These are phyloP conservation scores for Colletotrichum sp. DNA, from an alignment of 2,329 filamentous ascomycete genomes.

Conservation along the genomic window DNA sequence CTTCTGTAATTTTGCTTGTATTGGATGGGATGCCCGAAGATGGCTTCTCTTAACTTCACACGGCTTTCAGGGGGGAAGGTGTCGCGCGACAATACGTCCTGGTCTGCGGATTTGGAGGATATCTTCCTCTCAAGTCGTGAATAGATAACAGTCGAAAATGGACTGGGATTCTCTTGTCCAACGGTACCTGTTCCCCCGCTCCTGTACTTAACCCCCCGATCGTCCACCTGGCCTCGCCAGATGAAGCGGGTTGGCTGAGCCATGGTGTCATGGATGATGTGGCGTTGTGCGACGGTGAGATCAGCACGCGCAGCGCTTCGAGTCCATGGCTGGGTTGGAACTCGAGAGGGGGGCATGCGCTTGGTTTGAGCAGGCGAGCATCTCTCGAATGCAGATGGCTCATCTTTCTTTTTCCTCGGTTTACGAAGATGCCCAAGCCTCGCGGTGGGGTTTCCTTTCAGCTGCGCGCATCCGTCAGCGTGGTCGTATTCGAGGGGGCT, in stretches of 20 bases:
- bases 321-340: neutral
- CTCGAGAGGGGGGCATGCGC: neutral
- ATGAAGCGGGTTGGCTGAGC: slow-evolving; percentile 10
- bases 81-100: neutral
- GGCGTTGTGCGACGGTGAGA: slow-evolving; percentile 13
- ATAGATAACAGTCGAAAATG: neutral
- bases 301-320: neutral
- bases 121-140: neutral
- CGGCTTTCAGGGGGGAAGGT: neutral
- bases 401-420: neutral
- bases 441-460: neutral
- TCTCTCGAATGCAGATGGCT: neutral
- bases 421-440: neutral
- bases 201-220: neutral
- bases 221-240: neutral
- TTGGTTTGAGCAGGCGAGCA: slow-evolving; percentile 3
- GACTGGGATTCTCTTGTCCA: neutral
- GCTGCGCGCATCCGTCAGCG: neutral
- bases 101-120: neutral
- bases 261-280: slow-evolving; percentile 10
- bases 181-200: neutral
- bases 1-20: neutral
- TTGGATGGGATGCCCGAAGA: neutral
- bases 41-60: neutral
- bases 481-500: neutral